These are phyloP conservation scores for Arabidopsis suecica DNA, from an alignment of 345 rosid genomes.

Conservation along the genomic window DNA sequence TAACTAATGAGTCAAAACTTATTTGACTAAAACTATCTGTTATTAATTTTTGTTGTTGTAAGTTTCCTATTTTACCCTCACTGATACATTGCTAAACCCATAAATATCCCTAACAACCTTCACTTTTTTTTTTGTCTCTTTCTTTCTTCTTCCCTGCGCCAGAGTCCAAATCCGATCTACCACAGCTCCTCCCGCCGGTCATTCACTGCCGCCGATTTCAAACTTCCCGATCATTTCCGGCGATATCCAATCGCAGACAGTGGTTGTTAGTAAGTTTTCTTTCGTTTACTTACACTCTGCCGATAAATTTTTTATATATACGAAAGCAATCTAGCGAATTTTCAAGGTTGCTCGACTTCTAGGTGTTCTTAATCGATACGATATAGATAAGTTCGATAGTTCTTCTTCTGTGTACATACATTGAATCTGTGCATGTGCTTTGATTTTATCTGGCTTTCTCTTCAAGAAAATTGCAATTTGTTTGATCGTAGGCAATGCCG, in stretches of 20 bases:
- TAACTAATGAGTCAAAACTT: conserved; percentile 24
- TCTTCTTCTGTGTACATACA: neutral
- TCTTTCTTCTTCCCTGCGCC: conserved; percentile 1
- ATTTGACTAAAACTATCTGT: conserved; percentile 29
- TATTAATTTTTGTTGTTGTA: neutral
- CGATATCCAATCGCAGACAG: conserved; percentile 1
- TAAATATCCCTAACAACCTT: neutral
- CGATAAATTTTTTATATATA: conserved; percentile 17
- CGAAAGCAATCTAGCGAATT: conserved; percentile 10
- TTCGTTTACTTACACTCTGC: conserved; percentile 10
- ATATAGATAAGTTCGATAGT: neutral
- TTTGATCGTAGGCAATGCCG: conserved; percentile 36
- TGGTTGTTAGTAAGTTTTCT: conserved; percentile 6
- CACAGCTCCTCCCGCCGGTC: conserved; percentile 35
- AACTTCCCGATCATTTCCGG: conserved; percentile 5
- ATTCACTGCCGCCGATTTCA: conserved; percentile 23
- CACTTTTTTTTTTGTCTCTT: too few relatives aligned
- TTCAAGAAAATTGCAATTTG: conserved; percentile 15
- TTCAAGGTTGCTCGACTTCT: conserved; percentile 18
- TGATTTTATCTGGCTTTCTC: conserved; percentile 17
- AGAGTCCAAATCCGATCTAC: conserved; percentile 36
- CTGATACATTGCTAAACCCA: neutral
- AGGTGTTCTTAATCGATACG: conserved; percentile 22
- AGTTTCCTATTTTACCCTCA: conserved; percentile 34
- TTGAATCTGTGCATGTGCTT: conserved; percentile 21